Conservation (phyloP, 2,329 filamentous ascomycete genomes). For the Aureobasidium lini region DNA sequence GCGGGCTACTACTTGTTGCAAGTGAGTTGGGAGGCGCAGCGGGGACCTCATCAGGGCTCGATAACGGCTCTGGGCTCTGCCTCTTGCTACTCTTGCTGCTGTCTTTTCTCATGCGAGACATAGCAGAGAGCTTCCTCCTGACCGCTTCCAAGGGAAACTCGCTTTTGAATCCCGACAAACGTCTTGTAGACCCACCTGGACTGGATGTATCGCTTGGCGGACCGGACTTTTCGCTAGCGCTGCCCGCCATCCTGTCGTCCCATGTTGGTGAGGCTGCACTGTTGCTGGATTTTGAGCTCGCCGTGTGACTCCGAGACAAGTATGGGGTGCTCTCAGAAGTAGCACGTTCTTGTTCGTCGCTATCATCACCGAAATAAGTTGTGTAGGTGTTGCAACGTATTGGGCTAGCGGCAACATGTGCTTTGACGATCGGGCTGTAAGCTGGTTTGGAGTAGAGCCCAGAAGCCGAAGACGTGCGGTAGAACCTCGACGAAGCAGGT, state of each 20-base stretch:
- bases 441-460: slow-evolving; percentile 7
- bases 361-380: slow-evolving; percentile 6
- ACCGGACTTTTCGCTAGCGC: neutral
- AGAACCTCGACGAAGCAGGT: slow-evolving; percentile 15
- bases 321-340: neutral
- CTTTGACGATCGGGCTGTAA: neutral
- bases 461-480: slow-evolving; percentile 6
- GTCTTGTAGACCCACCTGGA: neutral
- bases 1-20: neutral
- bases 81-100: neutral
- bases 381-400: neutral
- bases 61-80: neutral
- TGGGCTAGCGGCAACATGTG: neutral
- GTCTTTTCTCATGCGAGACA: neutral
- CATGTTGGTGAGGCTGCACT: neutral
- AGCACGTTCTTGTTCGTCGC: slow-evolving; percentile 13
- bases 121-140: neutral
- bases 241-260: neutral
- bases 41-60: neutral
- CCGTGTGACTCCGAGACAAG: neutral
- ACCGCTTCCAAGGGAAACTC: neutral
- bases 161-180: neutral
- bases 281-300: neutral
- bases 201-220: neutral
- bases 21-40: neutral